Base-by-base conservation (phyloP, 129 eudicot genomes). In the Artemisia argyi region DNA sequence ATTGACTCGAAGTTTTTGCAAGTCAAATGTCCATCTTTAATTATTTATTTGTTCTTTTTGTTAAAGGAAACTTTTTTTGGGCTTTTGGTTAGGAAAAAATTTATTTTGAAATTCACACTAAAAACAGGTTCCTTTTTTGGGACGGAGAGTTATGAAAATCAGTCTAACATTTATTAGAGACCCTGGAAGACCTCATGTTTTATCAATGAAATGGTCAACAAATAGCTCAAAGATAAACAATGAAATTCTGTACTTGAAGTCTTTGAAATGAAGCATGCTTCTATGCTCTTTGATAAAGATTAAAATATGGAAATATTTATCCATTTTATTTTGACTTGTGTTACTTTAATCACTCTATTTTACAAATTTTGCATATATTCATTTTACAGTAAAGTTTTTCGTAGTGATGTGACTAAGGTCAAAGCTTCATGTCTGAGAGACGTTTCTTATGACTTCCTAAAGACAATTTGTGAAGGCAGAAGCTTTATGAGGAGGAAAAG, bases 361-460 rank as follows among this genome's bases (percentile, higher is more conserved):
- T 72, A 72, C 61, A 19, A 59, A 73, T 66, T 72, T 66, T 66
- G 68, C 74, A 26, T 65, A 68, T 76, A 73, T 68, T 73, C 74
- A 5, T 66, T 46, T 67, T 52, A 66, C 75, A 59, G 73, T 73
- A 66, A 73, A 70, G 79, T 54, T 71, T 73, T 78, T 47, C 79
- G 47, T 78, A 71, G 44, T 73, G 57, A 24, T 63, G 66, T 71
- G 71, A 62, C 69, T 32, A 61, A 73, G 70, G 74, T 78, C 73
- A 79, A 66, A 66, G 79, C 70, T 51, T 79, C 73, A 79, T 73
- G 68, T 65, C 74, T 65, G 73, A 57, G 73, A 64, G 76, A 30
- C 62, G 69, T 72, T 79, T 39, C 46, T 39, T 39, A 39, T 39
- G 46, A 7, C 46, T 72, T 61, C 61, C 66, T 60, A 73, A 56